Percentiles rank a stretch among this genome's conserved stretches.
phyloP scores from a whole-genome alignment of 768 basidiomycete species.

The Lanmaoa pseudosensibilis region DNA sequence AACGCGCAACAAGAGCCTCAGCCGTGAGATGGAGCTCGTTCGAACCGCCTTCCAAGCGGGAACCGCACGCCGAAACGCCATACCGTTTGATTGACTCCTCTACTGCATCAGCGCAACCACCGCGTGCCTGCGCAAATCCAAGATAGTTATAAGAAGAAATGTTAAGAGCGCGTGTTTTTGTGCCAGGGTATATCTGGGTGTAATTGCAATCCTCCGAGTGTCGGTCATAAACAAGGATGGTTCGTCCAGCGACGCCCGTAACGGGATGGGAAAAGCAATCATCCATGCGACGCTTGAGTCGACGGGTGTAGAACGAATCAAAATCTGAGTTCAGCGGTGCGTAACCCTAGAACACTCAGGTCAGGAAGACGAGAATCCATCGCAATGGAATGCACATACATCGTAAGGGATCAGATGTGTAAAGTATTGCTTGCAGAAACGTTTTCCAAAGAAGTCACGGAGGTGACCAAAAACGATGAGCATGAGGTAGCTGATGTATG shows the following conservation, averaged over 20 bases:
- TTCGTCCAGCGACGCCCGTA: constrained; percentile 94
- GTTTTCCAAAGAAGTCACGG: constrained; percentile 93
- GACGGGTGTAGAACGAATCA: constrained; percentile 98
- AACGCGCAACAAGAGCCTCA: constrained; percentile 87
- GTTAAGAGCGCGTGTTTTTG: constrained; percentile 85
- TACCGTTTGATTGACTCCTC: constrained; percentile 80
- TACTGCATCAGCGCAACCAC: constrained; percentile 93
- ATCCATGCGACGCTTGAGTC: constrained; percentile 90
- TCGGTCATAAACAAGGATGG: constrained; percentile 83
- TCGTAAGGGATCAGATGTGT: constrained; percentile 79
- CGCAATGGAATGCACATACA: constrained; percentile 49
- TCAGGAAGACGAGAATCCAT: constrained; percentile 10
- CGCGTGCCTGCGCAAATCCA: constrained; percentile 91
- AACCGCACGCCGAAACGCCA: constrained; percentile 74
- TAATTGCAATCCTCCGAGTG: constrained; percentile 79
- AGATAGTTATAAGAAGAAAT: constrained; percentile 99
- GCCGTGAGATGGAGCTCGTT: constrained; percentile 77
- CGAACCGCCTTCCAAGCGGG: constrained; percentile 83
- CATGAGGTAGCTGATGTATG: constrained; percentile 91
- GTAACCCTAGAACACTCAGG: constrained; percentile 66
- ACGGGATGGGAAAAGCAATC: constrained; percentile 93
- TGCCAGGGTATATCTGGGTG: constrained; percentile 75
- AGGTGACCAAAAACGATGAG: constrained; percentile 91
- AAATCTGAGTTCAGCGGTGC: constrained; percentile 97
- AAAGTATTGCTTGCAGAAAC: constrained; percentile 66